Evolutionary conservation across 176 grass and related monocot species (phyloP), one percentile per base, ranked within the genome.

Genomic region (Carex kokanica): DNA sequence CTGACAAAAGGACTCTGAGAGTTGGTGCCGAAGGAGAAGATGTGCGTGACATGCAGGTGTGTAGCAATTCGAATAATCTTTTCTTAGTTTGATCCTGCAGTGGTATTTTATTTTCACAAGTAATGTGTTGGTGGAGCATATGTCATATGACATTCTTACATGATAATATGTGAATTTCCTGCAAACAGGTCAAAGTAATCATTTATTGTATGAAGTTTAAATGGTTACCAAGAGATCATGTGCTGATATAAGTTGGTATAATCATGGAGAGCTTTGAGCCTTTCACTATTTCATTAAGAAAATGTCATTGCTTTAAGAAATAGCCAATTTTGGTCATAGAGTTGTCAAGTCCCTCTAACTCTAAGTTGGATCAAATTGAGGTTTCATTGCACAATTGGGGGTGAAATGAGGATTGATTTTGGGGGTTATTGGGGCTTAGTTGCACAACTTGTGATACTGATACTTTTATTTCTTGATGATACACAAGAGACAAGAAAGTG

Each of bases 31-130:
- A 95, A 88, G 96, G 96, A 40, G 91, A 95, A 15, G 93, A 98
- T 83, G 96, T 95, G 87, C 85, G 86, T 58, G 88, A 80, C 65
- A 87, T 98, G 96, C 96, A 95, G 93, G 93, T 93, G 56, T 81
- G 45, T 80, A 10, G 8, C 49, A 77, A 82, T 82, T 88, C 75
- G 16, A 15, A 63, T 52, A 4, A 11, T 74, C 20, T 72, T 4
- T 81, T 78, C 1, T 70, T 93, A 68, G 16, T 68, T 69, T 41
- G 15, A 68, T 68, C 1, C 18, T 68, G 65, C 32, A 27, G 73
- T 85, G 85, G 60, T 83, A 92, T 70, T 84, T 20, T 8, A 45
- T n/a, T 69, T 69, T 64, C 25, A 74, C 79, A 72, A 83, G 67
- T n/a, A 32, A 66, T 64, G 15, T 68, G 13, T 83, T 5, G 60